phyloP scores from a whole-genome alignment of 2,329 filamentous ascomycete species.

The Spiromastix sp. region DNA sequence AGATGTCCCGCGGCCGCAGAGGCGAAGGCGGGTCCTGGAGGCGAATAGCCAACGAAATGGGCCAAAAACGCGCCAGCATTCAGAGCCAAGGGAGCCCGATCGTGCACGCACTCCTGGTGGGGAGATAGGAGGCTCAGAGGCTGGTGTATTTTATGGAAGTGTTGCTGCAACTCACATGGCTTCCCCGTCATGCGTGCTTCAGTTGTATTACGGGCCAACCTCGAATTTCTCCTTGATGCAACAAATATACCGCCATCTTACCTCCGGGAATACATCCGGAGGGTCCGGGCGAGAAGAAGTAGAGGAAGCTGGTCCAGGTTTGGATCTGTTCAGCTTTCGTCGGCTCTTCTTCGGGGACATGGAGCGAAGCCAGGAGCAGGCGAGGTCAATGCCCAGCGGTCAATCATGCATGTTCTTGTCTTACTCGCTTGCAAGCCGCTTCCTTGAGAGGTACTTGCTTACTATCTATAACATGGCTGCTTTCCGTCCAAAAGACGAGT shows the following conservation, averaged over 20 bases:
- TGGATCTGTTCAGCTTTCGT: slow-evolving; percentile 29
- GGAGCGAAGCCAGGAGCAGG: slow-evolving; percentile 20
- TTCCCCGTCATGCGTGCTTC: slow-evolving; percentile 34
- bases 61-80: no score
- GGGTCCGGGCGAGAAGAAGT: slow-evolving; percentile 19
- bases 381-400: slow-evolving; percentile 15
- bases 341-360: slow-evolving; percentile 33
- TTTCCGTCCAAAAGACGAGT: slow-evolving; percentile 24
- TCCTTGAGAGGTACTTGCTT: slow-evolving; percentile 32
- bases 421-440: slow-evolving; percentile 26
- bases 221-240: slow-evolving; percentile 38
- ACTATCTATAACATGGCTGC: slow-evolving; percentile 32
- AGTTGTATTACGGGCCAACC: slow-evolving; percentile 39
- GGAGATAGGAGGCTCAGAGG: slow-evolving; percentile 8
- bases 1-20: slow-evolving; percentile 26
- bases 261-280: slow-evolving; percentile 12
- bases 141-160: slow-evolving; percentile 26
- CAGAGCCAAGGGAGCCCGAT: slow-evolving; percentile 1
- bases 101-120: neutral
- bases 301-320: slow-evolving; percentile 27
- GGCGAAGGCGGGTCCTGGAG: slow-evolving; percentile 16
- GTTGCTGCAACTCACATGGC: slow-evolving; percentile 39
- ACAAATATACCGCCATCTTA: slow-evolving; percentile 25
- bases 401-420: slow-evolving; percentile 28
- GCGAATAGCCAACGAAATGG: slow-evolving; percentile 12